Base-by-base conservation (phyloP, 2,329 filamentous ascomycete species). In the Bisporella sp. region DNA sequence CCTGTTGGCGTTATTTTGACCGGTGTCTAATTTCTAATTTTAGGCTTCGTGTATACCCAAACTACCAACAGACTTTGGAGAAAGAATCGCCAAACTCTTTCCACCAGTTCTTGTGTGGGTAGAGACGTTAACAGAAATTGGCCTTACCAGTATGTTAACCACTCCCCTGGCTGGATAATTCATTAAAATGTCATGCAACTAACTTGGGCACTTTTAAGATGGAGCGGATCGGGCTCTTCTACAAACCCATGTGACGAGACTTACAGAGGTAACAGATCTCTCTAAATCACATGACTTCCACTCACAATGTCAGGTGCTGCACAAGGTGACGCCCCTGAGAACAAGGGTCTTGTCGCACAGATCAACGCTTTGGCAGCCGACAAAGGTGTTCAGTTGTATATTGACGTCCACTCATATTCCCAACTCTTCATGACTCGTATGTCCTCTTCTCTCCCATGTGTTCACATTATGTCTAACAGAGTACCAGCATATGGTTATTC, bases 341-440 rank as follows among this genome's bases (percentile, higher is more conserved):
- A 69, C 56, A 67, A 68, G 52, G 73, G 67, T 0, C 67, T 85
- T 6, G 70, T 71, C 31, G 68, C 70, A 5, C 73, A 75, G 43
- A 67, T 77, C 21, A 68, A 70, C 45, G 59, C 64, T 39, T 60
- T 81, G 29, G 67, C 69, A 4, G 50, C 59, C 6, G 49, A 57
- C 3, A 71, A 76, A 53, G 77, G 78, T 1, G 68, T 85, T 40
- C 76, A 78, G 59, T 69, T 83, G 2, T 86, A 77, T 65, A 77
- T 85, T 55, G 82, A 86, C 65, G 79, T 77, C 62, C 82, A 86
- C 66, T 74, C 78, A 0, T 86, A 83, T 66, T 76, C 73, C 8
- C 81, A 85, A 57, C 69, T 79, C 32, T 74, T 84, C 52, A 72
- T 79, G 51, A 72, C 74, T 13, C 76, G 59, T 60, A 47, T 42